Evolutionary conservation across 2,329 filamentous ascomycete species (phyloP).

Genomic region (Aspergillus hiratsukae): DNA sequence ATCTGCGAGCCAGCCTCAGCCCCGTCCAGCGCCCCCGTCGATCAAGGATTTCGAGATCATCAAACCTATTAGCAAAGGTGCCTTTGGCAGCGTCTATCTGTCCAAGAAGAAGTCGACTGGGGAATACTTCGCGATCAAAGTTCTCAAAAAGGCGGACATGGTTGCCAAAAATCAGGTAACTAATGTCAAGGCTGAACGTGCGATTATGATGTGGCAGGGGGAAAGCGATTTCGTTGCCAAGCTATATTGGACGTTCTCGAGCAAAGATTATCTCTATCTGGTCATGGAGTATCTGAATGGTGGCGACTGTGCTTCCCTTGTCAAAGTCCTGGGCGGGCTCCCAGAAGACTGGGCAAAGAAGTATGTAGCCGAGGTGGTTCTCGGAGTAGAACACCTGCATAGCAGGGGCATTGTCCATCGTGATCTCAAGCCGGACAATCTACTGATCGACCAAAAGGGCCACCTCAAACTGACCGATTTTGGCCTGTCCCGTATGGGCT

Average conservation of each 20-base stretch:
- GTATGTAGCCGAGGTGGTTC: conserved; percentile 90
- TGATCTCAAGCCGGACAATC: conserved; percentile 93
- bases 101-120: conserved; percentile 98
- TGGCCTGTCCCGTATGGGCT: conserved; percentile 91
- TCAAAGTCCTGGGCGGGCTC: conserved; percentile 87
- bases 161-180: conserved; percentile 99
- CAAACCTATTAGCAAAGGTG: conserved; percentile 98
- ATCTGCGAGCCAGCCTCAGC: conserved; percentile 74
- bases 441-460: conserved; percentile 93
- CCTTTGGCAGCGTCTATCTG: conserved; percentile 95
- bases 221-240: conserved; percentile 99
- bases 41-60: conserved; percentile 99
- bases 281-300: conserved; percentile 99
- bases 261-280: conserved; percentile 96
- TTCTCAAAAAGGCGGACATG: conserved; percentile 99
- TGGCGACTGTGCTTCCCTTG: conserved; percentile 91
- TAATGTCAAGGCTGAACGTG: conserved; percentile 96
- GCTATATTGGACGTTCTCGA: conserved; percentile 98
- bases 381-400: conserved; percentile 96
- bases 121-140: conserved; percentile 98
- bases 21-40: conserved; percentile 83
- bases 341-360: conserved; percentile 98
- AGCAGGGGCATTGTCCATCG: conserved; percentile 92
- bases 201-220: conserved; percentile 99
- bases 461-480: conserved; percentile 98